Conservation (phyloP, 257 asterid species). For the Jacaranda mimosifolia region DNA sequence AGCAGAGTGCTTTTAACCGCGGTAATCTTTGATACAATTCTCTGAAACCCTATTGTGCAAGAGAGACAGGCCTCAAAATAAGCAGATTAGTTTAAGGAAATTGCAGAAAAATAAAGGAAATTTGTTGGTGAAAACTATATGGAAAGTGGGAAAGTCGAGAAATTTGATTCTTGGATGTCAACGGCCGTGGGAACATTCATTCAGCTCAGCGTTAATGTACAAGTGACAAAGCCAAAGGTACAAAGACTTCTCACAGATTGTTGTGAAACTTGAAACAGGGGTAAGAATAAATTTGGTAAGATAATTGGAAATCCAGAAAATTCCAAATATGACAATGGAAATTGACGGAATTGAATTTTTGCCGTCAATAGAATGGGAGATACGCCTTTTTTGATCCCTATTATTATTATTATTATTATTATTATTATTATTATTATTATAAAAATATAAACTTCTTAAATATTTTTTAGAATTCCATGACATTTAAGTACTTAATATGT, state of each 20-base stretch:
- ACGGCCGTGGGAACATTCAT: not conserved
- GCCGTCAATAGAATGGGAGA: not conserved
- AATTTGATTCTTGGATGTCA: not conserved
- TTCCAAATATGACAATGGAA: not conserved
- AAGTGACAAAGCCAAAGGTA: slow-evolving; percentile 7
- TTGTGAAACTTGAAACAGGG: not conserved
- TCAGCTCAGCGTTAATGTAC: not conserved
- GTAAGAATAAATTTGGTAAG: slow-evolving; percentile 4
- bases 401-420: not conserved
- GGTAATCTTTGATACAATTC: slow-evolving; percentile 32
- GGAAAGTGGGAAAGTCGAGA: not conserved
- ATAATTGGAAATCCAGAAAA: not conserved
- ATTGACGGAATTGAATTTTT: not conserved
- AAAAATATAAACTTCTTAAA: too few species aligned
- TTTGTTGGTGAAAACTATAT: not conserved
- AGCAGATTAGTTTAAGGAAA: not conserved
- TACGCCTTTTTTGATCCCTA: not conserved
- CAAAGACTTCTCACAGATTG: not conserved
- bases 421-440: not conserved
- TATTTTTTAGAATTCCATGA: too few species aligned
- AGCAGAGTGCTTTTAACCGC: slow-evolving; percentile 3
- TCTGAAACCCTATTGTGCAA: slow-evolving; percentile 42
- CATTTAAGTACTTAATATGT: too few species aligned
- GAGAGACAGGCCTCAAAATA: not conserved
- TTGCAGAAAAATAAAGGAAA: not conserved